Evolutionary conservation across 352 stramenopile genomes (phyloP), one percentile per base, ranked within the genome.

Genomic region (Paralagenidium karlingii): DNA sequence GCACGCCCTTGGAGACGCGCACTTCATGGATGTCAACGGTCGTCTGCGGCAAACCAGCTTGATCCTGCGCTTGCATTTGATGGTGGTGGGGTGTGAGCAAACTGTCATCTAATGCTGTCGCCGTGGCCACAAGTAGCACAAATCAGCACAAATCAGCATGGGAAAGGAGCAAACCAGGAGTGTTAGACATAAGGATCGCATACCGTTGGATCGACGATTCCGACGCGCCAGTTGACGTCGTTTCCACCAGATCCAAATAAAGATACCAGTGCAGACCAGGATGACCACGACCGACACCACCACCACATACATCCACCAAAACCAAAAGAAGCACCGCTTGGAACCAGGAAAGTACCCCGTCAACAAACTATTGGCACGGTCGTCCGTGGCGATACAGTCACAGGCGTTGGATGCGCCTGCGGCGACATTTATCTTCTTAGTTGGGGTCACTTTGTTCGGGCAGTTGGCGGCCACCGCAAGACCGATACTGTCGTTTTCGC

Each of bases 221-320:
- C 22, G 3, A 7, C 30, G 30, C 30, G 62, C 49, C 21, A 83
- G 41, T 44, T 66, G 65, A 9, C 63, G 64, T 5, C 55, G 63
- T 18, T 79, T 75, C 45, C 51, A 70, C 32, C 43, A 66, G 22
- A 80, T 58, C 38, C 67, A 87, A 3, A 49, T 43, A 30, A 85
- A 53, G 16, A 68, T 62, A 21, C 53, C 45, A 16, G 52, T 32
- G 20, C 64, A 79, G 11, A 85, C 18, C 13, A 75, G 1, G 40
- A 88, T 80, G 24, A 88, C 33, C 12, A 67, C 51, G 24, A 64
- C 40, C 11, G 59, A 58, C 8, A 63, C 73, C 20, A 91, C 45
- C 5, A 91, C 63, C 20, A 91, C 54, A 45, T 91, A 88, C 69
- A 84, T 88, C 77, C 77, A 91, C 77, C 77, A 91, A 36, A 77